Evolutionary conservation across 139 green algal species (phyloP).

Genomic region (Coccomyxa sp.): DNA sequence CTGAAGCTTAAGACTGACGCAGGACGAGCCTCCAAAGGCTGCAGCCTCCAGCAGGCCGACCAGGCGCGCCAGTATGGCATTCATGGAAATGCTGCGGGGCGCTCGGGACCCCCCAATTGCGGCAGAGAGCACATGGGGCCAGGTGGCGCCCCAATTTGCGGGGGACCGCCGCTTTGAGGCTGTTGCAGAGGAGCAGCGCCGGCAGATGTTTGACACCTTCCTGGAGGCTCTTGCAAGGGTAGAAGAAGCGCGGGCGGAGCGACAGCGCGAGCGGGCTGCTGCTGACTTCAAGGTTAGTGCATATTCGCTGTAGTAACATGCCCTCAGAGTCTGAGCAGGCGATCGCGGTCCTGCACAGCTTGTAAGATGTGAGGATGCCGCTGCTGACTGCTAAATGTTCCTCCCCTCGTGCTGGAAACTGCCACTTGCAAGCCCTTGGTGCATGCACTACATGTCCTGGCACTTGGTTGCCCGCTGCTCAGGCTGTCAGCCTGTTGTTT

Average conservation of each 20-base stretch:
- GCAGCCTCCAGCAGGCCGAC: too few relatives aligned
- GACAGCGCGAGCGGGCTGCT: neutral
- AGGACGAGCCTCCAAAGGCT: too few relatives aligned
- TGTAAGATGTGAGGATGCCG: too few relatives aligned
- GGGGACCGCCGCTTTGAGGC: slow-evolving; percentile 12
- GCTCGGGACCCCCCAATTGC: slow-evolving; percentile 14
- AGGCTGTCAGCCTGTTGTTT: neutral
- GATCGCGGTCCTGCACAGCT: too few relatives aligned
- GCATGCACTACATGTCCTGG: neutral
- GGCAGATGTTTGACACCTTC: slow-evolving; percentile 41
- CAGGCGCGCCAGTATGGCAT: slow-evolving; percentile 4
- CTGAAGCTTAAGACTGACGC: too few relatives aligned
- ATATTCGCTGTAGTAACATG: too few relatives aligned
- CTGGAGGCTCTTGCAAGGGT: slow-evolving; percentile 26
- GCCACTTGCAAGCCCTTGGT: neutral
- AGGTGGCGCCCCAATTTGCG: neutral
- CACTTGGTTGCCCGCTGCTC: neutral
- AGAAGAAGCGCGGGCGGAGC: slow-evolving; percentile 3
- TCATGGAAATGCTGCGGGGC: slow-evolving; percentile 35
- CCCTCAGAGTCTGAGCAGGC: too few relatives aligned
- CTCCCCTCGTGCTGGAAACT: too few relatives aligned
- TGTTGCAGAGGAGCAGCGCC: slow-evolving; percentile 14
- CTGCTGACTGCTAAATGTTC: too few relatives aligned
- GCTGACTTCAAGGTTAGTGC: slow-evolving; percentile 19
- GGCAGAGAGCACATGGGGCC: slow-evolving; percentile 9